A percentile compares a stretch with the other conserved stretches of the same genome.
Evolutionary conservation across 495 filamentous ascomycete species (phyloP).

Genomic region (Penicillium macrosclerotiorum): DNA sequence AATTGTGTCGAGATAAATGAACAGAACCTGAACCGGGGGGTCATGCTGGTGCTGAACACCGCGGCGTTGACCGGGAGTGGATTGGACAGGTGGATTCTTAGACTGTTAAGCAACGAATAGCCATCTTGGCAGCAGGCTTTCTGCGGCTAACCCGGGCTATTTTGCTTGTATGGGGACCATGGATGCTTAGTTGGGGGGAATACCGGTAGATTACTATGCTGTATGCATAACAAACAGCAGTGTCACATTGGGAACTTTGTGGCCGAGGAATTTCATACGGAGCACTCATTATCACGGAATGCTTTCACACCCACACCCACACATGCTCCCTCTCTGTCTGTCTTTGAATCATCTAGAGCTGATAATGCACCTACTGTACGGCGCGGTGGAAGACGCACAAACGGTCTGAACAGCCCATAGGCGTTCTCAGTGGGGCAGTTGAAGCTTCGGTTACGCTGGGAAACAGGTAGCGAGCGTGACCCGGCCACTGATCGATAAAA

Average conservation of each 20-base stretch:
- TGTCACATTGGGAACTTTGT: too few relatives aligned
- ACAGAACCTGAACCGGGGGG: neutral
- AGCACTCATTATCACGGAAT: too few relatives aligned
- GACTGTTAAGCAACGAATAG: neutral
- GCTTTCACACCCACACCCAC: too few relatives aligned
- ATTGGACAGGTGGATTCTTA: neutral
- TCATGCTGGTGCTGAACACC: neutral
- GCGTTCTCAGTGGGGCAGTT: neutral
- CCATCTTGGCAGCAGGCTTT: neutral
- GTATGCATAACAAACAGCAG: too few relatives aligned
- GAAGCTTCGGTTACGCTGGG: neutral
- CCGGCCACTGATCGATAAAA: neutral
- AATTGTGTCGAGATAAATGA: neutral
- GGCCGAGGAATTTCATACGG: too few relatives aligned
- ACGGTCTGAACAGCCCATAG: neutral
- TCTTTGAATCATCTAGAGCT: too few relatives aligned
- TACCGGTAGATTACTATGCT: neutral
- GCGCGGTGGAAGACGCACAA: too few relatives aligned
- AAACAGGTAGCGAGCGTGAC: conserved; percentile 1
- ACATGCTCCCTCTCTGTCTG: too few relatives aligned
- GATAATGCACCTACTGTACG: too few relatives aligned
- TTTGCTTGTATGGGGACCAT: neutral
- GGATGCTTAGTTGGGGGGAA: neutral
- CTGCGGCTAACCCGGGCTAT: neutral
- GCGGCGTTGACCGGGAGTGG: neutral